These are phyloP conservation scores for Vaccinium corymbosum DNA, from an alignment of 148 eudicot species.

Conservation along the genomic window DNA sequence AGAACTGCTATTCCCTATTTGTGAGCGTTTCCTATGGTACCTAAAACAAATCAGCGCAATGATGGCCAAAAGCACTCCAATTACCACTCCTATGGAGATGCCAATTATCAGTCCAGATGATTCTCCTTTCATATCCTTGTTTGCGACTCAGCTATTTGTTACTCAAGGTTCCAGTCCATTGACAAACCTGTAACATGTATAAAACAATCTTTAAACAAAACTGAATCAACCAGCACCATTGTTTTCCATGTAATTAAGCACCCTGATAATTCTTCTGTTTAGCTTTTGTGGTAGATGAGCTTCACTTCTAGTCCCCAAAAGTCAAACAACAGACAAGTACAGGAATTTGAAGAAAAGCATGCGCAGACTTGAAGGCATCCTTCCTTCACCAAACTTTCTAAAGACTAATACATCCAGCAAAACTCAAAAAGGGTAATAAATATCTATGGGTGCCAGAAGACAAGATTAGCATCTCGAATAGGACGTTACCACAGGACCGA, in stretches of 20 bases:
- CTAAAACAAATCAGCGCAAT: constrained; percentile 57
- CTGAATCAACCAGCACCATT: neutral
- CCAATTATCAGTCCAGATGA: constrained; percentile 70
- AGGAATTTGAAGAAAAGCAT: neutral
- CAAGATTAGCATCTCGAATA: neutral
- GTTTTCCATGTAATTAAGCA: neutral
- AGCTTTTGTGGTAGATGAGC: neutral
- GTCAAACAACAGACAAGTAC: neutral
- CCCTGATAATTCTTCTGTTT: neutral
- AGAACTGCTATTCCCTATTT: constrained; percentile 71
- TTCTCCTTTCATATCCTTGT: constrained; percentile 50
- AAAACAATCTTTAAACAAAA: neutral
- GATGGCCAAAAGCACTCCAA: constrained; percentile 69
- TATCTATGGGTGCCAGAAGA: neutral
- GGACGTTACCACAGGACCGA: neutral
- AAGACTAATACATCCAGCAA: neutral
- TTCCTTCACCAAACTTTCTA: neutral
- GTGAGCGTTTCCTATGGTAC: constrained; percentile 56
- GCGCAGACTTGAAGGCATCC: neutral
- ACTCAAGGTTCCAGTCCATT: constrained; percentile 33
- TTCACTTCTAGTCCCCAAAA: neutral
- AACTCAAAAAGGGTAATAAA: neutral
- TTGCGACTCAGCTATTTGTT: constrained; percentile 7
- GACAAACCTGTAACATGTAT: constrained; percentile 17
- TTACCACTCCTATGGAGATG: constrained; percentile 80